Evolutionary conservation across 2,329 filamentous ascomycete species (phyloP).

Genomic region (Phaeosphaeria sp.): DNA sequence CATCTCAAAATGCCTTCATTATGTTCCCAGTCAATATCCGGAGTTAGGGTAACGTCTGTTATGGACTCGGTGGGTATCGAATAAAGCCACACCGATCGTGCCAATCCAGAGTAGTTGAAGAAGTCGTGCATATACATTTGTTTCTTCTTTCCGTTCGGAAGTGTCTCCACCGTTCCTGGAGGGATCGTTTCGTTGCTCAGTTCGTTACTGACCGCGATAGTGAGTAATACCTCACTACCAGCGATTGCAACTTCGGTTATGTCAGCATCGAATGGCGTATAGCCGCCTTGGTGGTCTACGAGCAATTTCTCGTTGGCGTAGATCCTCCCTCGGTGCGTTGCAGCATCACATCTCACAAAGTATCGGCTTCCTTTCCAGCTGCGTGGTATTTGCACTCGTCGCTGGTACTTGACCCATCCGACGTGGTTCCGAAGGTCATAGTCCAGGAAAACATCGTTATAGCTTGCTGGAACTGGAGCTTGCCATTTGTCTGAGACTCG

Average conservation of each 20-base stretch:
- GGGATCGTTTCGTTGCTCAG: conserved; percentile 13
- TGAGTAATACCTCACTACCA: conserved; percentile 8
- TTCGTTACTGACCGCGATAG: conserved; percentile 12
- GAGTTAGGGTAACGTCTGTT: conserved; percentile 6
- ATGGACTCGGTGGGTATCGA: conserved; percentile 8
- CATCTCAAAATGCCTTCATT: conserved; percentile 8
- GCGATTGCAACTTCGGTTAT: conserved; percentile 7
- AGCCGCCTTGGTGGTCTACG: conserved; percentile 9
- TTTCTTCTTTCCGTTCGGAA: conserved; percentile 4
- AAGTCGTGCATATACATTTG: conserved; percentile 16
- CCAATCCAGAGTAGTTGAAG: conserved; percentile 16
- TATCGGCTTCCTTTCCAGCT: conserved; percentile 6
- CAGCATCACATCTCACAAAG: conserved; percentile 12
- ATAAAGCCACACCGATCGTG: conserved; percentile 16
- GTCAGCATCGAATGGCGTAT: conserved; percentile 15
- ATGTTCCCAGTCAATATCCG: conserved; percentile 5
- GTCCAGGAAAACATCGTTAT: conserved; percentile 15
- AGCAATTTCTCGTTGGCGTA: conserved; percentile 8
- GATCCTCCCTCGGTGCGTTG: conserved; percentile 12
- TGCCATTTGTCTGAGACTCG: conserved; percentile 6
- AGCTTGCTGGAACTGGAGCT: conserved; percentile 11
- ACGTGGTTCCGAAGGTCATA: conserved; percentile 9
- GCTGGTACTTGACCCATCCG: conserved; percentile 15
- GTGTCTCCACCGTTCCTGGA: conserved; percentile 8
- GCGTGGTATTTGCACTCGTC: conserved; percentile 5